phyloP scores from a whole-genome alignment of 176 grass and related monocot species.

The Urochloa ruziziensis region DNA sequence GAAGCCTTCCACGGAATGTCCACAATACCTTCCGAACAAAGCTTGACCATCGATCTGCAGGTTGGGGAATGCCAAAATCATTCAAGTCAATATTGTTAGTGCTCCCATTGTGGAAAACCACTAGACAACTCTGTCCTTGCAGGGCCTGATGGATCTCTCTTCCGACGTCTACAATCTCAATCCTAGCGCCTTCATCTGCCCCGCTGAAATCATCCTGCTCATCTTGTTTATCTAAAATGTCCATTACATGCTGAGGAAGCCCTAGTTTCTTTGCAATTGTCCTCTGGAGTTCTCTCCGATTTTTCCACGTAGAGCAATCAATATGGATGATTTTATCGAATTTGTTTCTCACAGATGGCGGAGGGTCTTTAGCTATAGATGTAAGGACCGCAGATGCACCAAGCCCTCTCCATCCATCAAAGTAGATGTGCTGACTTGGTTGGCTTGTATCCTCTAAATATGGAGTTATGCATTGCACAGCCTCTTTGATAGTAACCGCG shows the following conservation, averaged over 20 bases:
- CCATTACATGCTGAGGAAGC: not conserved
- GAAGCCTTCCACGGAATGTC: not conserved
- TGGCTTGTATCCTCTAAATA: not conserved
- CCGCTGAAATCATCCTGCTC: conserved; percentile 10
- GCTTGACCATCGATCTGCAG: not conserved
- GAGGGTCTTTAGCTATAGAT: not conserved
- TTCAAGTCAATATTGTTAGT: not conserved
- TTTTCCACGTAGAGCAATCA: not conserved
- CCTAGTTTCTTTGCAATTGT: not conserved
- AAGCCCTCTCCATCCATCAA: not conserved
- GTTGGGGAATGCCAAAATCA: conserved; percentile 7
- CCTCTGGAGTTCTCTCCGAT: not conserved
- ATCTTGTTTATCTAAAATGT: not conserved
- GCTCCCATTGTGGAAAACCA: conserved; percentile 1
- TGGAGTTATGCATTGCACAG: not conserved
- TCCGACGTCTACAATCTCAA: not conserved
- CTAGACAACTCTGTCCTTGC: not conserved
- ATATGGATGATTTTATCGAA: not conserved
- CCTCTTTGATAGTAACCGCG: not conserved
- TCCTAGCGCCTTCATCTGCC: not conserved
- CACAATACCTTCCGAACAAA: not conserved
- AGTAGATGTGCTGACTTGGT: not conserved
- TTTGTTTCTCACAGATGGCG: not conserved
- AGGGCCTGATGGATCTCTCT: not conserved
- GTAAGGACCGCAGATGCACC: not conserved